Base-by-base conservation (phyloP, 2,329 filamentous ascomycete species). In the Pyricularia grisea region DNA sequence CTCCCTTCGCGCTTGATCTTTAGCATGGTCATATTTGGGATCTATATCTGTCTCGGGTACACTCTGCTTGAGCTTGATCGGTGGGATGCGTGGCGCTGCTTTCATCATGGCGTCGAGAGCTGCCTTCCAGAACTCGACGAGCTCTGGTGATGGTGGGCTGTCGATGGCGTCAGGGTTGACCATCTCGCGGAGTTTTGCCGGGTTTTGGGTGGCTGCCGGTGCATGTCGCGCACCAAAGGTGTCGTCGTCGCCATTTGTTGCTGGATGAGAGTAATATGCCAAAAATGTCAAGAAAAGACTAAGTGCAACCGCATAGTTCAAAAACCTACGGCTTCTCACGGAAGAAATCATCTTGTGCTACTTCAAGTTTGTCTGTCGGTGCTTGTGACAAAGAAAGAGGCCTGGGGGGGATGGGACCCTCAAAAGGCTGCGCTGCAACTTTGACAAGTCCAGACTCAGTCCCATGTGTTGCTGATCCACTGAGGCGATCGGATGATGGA, bases 121-220 rank as follows among this genome's bases (percentile, higher is more conserved):
- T 3, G 69, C 65, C 27, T 31, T 36, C 70, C 71, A 73, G 42
- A 68, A 72, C 14, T 65, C 65, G 64, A 68, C 71, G 70, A 73
- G 72, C 28, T 68, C 68, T 25, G 28, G 36, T 33, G 68, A 73
- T 42, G 72, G 55, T 58, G 2, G 71, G 65, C 25, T 27, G 25
- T 66, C 55, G 20, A 58, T 2, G 5, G 55, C 55, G 23, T 36
- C 33, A 14, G 12, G 12, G 33, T 36, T 36, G 33, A 36, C 5
- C 5, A 3, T 10, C 33, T 36, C 33, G 11, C 10, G 33, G 11
- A 23, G 23, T 25, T 9, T 23, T n/a, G 55, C 9, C 6, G 55
- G 20, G 20, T 58, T 7, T 58, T 58, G 5, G 20, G 20, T 11
- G 20, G 6, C 23, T 20, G 20, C 20, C 55, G 55, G 12, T 58